These are phyloP conservation scores for Candida railenensis DNA, from an alignment of 805 yeast genomes.

Conservation along the genomic window DNA sequence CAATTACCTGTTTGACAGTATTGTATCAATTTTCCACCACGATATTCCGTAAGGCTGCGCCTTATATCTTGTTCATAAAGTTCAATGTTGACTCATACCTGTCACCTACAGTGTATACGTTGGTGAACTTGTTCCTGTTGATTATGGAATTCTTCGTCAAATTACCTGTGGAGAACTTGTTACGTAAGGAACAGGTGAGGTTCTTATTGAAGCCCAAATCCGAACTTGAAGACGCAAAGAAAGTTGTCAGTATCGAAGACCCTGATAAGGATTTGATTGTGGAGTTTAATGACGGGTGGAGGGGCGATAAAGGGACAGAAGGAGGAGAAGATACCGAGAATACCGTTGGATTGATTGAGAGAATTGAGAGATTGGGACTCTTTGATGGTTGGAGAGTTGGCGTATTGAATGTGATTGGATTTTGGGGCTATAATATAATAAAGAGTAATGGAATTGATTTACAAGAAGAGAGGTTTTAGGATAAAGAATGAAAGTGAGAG, in stretches of 20 bases:
- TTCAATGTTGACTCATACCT: slow-evolving; percentile 67
- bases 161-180: slow-evolving; percentile 83
- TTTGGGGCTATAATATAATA: slow-evolving; percentile 73
- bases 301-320: slow-evolving; percentile 31
- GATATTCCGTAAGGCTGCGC: slow-evolving; percentile 65
- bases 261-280: slow-evolving; percentile 55
- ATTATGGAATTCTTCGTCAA: slow-evolving; percentile 68
- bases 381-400: slow-evolving; percentile 95
- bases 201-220: slow-evolving; percentile 48
- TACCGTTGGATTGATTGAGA: slow-evolving; percentile 41
- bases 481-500: not conserved
- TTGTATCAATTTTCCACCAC: slow-evolving; percentile 60
- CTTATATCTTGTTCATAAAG: slow-evolving; percentile 56
- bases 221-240: slow-evolving; percentile 30
- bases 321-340: not conserved
- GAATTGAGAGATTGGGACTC: slow-evolving; percentile 28
- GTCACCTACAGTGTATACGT: slow-evolving; percentile 58
- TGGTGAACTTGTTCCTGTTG: slow-evolving; percentile 59
- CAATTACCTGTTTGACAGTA: slow-evolving; percentile 45
- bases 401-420: slow-evolving; percentile 71
- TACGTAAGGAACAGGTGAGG: slow-evolving; percentile 79
- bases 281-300: slow-evolving; percentile 48
- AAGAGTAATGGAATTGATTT: slow-evolving; percentile 46
- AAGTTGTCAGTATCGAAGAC: slow-evolving; percentile 43
- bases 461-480: slow-evolving; percentile 29